Percentiles rank a stretch among this genome's conserved stretches.
Conservation (phyloP, 306 rosid genomes). For the Citrullus colocynthis region DNA sequence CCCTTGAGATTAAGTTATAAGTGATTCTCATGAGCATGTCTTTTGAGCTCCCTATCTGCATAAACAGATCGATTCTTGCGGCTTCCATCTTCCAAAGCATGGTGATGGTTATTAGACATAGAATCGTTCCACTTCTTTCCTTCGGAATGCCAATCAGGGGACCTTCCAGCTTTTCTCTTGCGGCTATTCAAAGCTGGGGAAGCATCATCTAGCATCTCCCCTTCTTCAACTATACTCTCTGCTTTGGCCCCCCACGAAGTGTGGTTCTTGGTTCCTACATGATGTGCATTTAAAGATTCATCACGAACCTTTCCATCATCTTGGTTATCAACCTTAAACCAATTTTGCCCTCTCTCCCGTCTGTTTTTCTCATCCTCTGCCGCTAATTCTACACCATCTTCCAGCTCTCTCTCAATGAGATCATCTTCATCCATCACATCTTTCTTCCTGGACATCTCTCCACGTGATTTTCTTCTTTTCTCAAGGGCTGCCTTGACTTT, state of each 20-base stretch:
- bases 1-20: background rate
- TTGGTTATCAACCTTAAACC: conserved; percentile 32
- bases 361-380: conserved; percentile 60
- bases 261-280: conserved; percentile 18
- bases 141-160: conserved; percentile 38
- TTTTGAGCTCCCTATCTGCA: conserved; percentile 53
- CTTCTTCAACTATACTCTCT: conserved; percentile 58
- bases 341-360: conserved; percentile 61
- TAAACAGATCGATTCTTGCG: conserved; percentile 38
- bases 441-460: conserved; percentile 48
- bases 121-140: conserved; percentile 53
- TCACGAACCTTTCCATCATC: background rate
- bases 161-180: conserved; percentile 70
- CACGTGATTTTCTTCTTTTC: conserved; percentile 71
- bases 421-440: conserved; percentile 93
- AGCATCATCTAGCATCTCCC: conserved; percentile 58
- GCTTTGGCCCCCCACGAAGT: conserved; percentile 30
- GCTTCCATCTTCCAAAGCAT: conserved; percentile 35
- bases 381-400: conserved; percentile 84
- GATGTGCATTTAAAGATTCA: conserved; percentile 1
- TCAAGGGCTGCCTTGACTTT: conserved; percentile 93
- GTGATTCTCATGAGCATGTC: conserved; percentile 54
- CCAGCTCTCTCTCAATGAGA: conserved; percentile 88
- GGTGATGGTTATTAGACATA: conserved; percentile 30
- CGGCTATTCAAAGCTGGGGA: conserved; percentile 54